Conservation (phyloP, 345 rosid genomes). For the Microthlaspi erraticum region DNA sequence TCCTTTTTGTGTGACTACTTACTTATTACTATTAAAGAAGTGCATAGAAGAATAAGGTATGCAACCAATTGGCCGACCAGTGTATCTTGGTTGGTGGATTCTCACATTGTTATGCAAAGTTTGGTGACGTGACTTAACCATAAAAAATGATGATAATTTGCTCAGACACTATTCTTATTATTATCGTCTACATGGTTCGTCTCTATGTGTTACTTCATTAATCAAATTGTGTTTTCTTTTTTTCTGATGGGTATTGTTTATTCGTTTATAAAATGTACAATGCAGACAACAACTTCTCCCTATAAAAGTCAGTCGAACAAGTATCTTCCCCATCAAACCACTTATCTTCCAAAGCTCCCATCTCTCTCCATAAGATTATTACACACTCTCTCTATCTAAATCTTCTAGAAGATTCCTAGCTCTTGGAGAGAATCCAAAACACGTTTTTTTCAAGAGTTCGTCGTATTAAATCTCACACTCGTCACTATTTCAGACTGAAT, state of each 20-base stretch:
- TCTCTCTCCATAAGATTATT: constrained; percentile 20
- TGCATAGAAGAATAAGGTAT: constrained; percentile 31
- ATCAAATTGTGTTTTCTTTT: neutral
- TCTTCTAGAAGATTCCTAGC: constrained; percentile 13
- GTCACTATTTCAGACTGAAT: neutral
- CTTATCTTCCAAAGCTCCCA: constrained; percentile 17
- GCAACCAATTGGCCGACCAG: constrained; percentile 47
- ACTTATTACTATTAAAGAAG: neutral
- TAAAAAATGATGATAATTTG: neutral
- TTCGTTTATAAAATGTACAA: neutral
- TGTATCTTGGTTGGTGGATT: constrained; percentile 44
- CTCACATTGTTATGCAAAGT: constrained; percentile 40
- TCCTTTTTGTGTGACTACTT: neutral
- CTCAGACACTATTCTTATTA: neutral
- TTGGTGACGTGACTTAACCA: constrained; percentile 41
- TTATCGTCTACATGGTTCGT: neutral
- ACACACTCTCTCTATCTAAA: constrained; percentile 11
- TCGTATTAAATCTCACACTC: constrained; percentile 1
- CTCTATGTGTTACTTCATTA: neutral
- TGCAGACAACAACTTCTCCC: constrained; percentile 29
- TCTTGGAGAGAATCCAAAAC: constrained; percentile 6
- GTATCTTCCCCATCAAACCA: constrained; percentile 26
- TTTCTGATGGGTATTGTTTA: constrained; percentile 11
- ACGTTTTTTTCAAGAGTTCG: neutral
- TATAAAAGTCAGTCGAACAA: constrained; percentile 38